Conservation (phyloP, 2,329 filamentous ascomycete genomes). For the Microsporum audouinii region DNA sequence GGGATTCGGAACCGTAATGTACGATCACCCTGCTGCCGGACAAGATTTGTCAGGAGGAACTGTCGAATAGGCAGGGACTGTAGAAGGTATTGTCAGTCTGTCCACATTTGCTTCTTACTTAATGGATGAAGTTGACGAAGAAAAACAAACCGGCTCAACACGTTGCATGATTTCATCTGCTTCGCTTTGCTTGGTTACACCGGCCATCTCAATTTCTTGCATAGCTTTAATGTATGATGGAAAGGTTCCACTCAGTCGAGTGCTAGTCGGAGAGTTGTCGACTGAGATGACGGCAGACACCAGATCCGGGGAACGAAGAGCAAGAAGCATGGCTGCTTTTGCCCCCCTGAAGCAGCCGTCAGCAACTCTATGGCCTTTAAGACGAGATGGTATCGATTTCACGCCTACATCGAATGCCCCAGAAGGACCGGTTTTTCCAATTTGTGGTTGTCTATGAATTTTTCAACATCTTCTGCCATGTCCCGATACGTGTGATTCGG, state of each 20-base stretch:
- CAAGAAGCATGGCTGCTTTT: constrained; percentile 76
- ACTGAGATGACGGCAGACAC: constrained; percentile 63
- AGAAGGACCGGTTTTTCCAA: constrained; percentile 58
- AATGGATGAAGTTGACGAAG: background rate
- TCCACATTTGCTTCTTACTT: too few species aligned
- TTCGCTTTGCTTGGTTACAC: constrained; percentile 58
- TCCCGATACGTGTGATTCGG: constrained; percentile 60
- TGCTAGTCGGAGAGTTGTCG: constrained; percentile 78
- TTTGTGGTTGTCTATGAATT: constrained; percentile 58
- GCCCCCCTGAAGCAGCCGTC: constrained; percentile 50
- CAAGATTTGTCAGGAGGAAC: constrained; percentile 80
- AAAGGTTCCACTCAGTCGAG: constrained; percentile 58
- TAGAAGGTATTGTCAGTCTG: background rate
- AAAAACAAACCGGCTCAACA: constrained; percentile 52
- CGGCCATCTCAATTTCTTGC: constrained; percentile 62
- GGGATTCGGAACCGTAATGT: constrained; percentile 68
- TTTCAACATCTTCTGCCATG: constrained; percentile 71
- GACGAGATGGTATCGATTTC: background rate
- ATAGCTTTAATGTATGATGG: constrained; percentile 51
- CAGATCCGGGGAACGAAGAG: constrained; percentile 53
- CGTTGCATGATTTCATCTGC: constrained; percentile 67
- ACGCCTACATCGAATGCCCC: constrained; percentile 72
- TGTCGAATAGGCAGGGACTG: constrained; percentile 66
- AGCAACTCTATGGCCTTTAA: background rate
- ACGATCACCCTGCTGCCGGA: constrained; percentile 43